These are phyloP conservation scores for Nannochloropsis salina DNA, from an alignment of 108 stramenopile genomes.

Conservation along the genomic window DNA sequence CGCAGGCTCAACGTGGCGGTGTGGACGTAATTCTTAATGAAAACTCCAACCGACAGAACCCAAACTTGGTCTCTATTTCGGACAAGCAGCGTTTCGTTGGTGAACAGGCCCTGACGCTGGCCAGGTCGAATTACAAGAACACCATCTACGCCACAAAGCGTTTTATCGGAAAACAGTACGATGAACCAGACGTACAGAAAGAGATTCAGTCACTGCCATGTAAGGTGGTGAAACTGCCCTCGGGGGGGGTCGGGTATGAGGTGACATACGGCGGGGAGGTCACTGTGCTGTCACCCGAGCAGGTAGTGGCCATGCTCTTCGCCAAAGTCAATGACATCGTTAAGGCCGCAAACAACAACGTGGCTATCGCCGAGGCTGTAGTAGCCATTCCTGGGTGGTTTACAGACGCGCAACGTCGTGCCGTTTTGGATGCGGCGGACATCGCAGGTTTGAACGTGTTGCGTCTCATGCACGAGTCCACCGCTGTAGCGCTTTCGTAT, in stretches of 20 bases:
- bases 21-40: conserved; percentile 98
- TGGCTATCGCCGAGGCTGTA: conserved; percentile 83
- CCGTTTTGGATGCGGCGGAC: conserved; percentile 77
- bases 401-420: conserved; percentile 82
- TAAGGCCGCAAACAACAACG: conserved; percentile 55
- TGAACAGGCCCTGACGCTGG: conserved; percentile 52
- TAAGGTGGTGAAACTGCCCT: conserved; percentile 26
- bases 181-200: conserved; percentile 73
- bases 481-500: conserved; percentile 89
- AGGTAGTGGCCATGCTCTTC: conserved; percentile 82
- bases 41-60: conserved; percentile 87
- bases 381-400: conserved; percentile 89
- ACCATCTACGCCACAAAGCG: conserved; percentile 82
- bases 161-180: conserved; percentile 78
- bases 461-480: conserved; percentile 88
- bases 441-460: conserved; percentile 82
- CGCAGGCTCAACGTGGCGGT: conserved; percentile 87
- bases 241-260: conserved; percentile 52
- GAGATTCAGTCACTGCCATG: conserved; percentile 70
- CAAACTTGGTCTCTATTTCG: conserved; percentile 61
- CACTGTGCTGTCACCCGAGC: conserved; percentile 68
- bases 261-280: conserved; percentile 55
- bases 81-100: conserved; percentile 44
- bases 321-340: conserved; percentile 77
- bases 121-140: conserved; percentile 82